Percentiles rank a stretch among this genome's conserved stretches.
Conservation (phyloP, 257 asterid genomes). For the Rubia yunnanensis region DNA sequence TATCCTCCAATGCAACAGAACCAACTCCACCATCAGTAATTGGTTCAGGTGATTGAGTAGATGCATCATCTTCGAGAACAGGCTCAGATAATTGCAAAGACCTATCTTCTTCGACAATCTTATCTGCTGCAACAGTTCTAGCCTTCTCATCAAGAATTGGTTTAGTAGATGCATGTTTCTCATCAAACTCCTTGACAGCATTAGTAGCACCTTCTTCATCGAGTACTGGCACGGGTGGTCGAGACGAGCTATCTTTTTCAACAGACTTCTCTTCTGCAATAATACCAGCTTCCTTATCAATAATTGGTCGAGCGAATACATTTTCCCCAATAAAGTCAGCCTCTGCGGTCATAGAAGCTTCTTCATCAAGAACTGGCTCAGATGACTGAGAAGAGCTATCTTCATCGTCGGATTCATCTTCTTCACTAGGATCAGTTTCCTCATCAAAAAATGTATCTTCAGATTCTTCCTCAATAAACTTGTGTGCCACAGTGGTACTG, state of each 20-base stretch:
- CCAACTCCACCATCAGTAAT: constrained; percentile 27
- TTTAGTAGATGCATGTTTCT: too few species aligned
- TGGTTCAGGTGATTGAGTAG: constrained; percentile 17
- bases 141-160: constrained; percentile 30
- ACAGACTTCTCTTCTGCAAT: too few species aligned
- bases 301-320: too few species aligned
- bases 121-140: constrained; percentile 16
- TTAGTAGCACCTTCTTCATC: neutral
- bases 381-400: neutral
- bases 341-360: too few species aligned
- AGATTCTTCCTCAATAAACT: neutral
- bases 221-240: neutral
- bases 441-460: neutral
- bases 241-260: neutral
- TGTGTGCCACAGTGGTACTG: neutral
- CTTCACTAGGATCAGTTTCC: neutral
- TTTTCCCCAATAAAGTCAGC: too few species aligned
- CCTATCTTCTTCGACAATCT: constrained; percentile 21
- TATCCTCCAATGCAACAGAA: constrained; percentile 14
- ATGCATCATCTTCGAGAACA: neutral
- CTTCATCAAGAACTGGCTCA: too few species aligned
- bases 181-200: neutral
- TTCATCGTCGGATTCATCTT: neutral
- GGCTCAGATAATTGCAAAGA: neutral
- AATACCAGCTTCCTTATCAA: constrained; percentile 28